phyloP scores from a whole-genome alignment of 2,329 filamentous ascomycete species.

The Plectosphaerella sp. region DNA sequence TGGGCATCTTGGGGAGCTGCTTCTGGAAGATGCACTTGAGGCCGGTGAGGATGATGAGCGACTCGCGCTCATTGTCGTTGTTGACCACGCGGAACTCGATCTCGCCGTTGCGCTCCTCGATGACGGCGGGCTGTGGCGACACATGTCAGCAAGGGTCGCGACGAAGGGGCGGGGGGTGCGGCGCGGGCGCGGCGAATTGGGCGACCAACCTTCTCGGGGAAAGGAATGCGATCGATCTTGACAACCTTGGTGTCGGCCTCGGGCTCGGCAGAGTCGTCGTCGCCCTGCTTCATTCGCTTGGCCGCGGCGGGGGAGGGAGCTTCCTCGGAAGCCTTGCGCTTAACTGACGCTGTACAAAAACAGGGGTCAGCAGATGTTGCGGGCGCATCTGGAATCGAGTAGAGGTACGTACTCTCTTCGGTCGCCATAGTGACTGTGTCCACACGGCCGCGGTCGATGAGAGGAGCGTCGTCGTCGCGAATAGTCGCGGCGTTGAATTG shows the following conservation, averaged over 20 bases:
- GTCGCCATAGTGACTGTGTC: conserved; percentile 15
- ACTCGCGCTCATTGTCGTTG: conserved; percentile 85
- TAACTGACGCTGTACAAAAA: conserved; percentile 40
- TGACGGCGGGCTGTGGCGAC: conserved; percentile 65
- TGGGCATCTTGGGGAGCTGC: conserved; percentile 97
- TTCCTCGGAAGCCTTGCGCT: conserved; percentile 71
- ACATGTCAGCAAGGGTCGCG: conserved; percentile 9
- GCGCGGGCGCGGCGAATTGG: not conserved
- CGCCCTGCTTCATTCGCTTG: conserved; percentile 59
- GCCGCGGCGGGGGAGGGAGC: conserved; percentile 54
- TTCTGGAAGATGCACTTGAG: conserved; percentile 98
- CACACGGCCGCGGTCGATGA: not conserved
- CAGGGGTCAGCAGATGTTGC: not conserved
- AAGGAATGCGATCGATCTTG: conserved; percentile 66
- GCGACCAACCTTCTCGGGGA: conserved; percentile 72
- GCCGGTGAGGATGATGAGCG: conserved; percentile 89
- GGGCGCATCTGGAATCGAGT: not conserved
- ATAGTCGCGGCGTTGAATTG: not conserved
- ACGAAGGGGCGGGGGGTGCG: not conserved
- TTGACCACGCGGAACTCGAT: conserved; percentile 98
- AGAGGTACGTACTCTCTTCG: conserved; percentile 31
- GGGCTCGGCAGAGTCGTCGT: conserved; percentile 32
- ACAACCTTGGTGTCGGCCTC: conserved; percentile 45
- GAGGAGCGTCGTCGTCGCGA: not conserved
- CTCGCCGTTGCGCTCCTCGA: conserved; percentile 89